phyloP scores from a whole-genome alignment of 176 grass and related monocot genomes.

The Musa itinerans region DNA sequence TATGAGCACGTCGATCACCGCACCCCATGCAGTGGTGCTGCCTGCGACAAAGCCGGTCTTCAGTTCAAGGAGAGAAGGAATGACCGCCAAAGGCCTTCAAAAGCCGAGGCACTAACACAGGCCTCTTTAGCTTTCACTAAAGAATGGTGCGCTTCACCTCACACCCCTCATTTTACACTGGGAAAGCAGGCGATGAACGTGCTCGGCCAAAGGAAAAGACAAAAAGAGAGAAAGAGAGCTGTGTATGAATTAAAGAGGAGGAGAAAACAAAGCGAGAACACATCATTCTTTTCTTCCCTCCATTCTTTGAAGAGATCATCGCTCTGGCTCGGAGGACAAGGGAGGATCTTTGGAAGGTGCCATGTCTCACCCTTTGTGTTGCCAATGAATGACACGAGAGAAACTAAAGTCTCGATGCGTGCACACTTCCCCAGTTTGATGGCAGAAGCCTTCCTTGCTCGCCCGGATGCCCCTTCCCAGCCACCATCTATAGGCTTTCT shows the following conservation, averaged over 20 bases:
- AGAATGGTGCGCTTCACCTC: slow-evolving; percentile 15
- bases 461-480: too few relatives aligned
- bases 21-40: not conserved
- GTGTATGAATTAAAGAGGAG: slow-evolving; percentile 9
- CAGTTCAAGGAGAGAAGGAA: not conserved
- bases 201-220: slow-evolving; percentile 28
- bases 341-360: slow-evolving; percentile 54
- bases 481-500: too few relatives aligned
- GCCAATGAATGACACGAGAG: slow-evolving; percentile 30
- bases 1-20: not conserved
- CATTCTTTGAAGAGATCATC: slow-evolving; percentile 15
- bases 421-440: slow-evolving; percentile 42
- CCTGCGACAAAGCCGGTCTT: not conserved
- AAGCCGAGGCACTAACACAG: not conserved
- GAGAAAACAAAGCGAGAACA: slow-evolving; percentile 3
- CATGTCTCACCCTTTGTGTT: slow-evolving; percentile 28
- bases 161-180: not conserved
- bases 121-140: slow-evolving; percentile 21
- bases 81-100: not conserved
- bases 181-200: slow-evolving; percentile 18
- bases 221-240: slow-evolving; percentile 36
- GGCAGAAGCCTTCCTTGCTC: slow-evolving; percentile 22
- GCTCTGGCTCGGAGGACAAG: slow-evolving; percentile 34
- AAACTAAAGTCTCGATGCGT: slow-evolving; percentile 20
- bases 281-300: not conserved